phyloP scores from a whole-genome alignment of 192 early-diverging fungal species.

The Geosiphon pyriformis region DNA sequence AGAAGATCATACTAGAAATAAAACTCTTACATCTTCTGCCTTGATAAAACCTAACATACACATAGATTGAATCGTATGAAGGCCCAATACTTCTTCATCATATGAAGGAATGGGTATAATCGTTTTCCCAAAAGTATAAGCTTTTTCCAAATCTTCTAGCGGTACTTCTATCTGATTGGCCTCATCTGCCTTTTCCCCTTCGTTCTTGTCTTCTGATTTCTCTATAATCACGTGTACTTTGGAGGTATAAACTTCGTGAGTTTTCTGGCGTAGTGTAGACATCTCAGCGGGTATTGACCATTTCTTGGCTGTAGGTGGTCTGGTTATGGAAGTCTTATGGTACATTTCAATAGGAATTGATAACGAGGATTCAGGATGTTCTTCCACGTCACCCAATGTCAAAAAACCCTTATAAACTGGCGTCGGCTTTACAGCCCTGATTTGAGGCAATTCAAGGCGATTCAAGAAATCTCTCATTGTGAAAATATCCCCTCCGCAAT shows the following conservation, averaged over 20 bases:
- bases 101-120: conserved; percentile 55
- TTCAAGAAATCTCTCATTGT: conserved; percentile 28
- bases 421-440: conserved; percentile 49
- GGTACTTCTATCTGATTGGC: conserved; percentile 19
- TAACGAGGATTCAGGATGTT: conserved; percentile 37
- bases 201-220: conserved; percentile 16
- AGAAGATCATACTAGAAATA: conserved; percentile 3
- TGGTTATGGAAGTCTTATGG: conserved; percentile 46
- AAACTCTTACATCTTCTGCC: conserved; percentile 32
- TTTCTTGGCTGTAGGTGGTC: conserved; percentile 59
- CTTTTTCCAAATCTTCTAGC: conserved; percentile 52
- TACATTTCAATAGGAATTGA: conserved; percentile 53
- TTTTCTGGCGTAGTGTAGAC: conserved; percentile 25
- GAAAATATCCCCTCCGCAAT: conserved; percentile 22
- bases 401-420: conserved; percentile 48
- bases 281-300: conserved; percentile 48
- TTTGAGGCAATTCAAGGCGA: conserved; percentile 29
- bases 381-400: conserved; percentile 45
- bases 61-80: conserved; percentile 52
- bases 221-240: conserved; percentile 23
- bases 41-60: conserved; percentile 57
- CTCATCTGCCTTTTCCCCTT: conserved; percentile 12
- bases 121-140: conserved; percentile 64
- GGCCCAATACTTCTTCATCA: conserved; percentile 58
- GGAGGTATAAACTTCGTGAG: conserved; percentile 31